Evolutionary conservation across 1,284 basidiomycete genomes (phyloP), one percentile per base, ranked within the genome.

Genomic region (Moesziomyces parantarcticus): DNA sequence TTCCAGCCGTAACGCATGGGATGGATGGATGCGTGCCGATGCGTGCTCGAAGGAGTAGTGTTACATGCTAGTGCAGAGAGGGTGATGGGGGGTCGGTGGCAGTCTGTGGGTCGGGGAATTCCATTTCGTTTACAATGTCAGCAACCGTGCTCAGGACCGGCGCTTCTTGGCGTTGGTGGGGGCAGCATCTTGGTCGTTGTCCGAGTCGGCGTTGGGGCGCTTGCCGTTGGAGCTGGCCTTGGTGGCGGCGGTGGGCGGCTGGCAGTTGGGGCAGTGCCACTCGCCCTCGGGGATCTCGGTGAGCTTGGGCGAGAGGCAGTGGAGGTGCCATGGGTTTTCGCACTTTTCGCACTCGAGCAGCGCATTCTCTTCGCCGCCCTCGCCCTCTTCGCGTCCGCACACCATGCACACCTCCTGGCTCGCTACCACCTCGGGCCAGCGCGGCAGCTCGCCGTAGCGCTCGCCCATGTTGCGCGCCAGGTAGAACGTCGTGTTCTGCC

Each of bases 321-420:
- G 87, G 14, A 92, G 86, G 83, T 98, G 94, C 83, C 92, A 97
- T 0, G 94, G 92, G 47, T 88, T 88, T 80, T 97, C 94, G 83
- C 94, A 98, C 91, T 76, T 78, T 86, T 64, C 67, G 91, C 82
- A 83, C 54, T 82, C 82, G 34, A 83, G 66, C 56, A 82, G 54
- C 23, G 70, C 73, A 39, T 80, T 67, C 10, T 72, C 61, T 26
- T 71, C 65, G 5, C 65, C 65, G 20, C 65, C 65, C 26, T 62
- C 59, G 10, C 65, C 65, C 5, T 96, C 94, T 73, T 94, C 46
- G 93, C 85, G 26, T 43, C 86, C 84, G 81, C 95, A 97, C 7
- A 88, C 87, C 10, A 92, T 85, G 83, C 94, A 97, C 9, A 87
- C 79, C 20, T 90, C 88, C 0, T 90, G 89, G 3, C 90, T 87